Conservation (phyloP, 1,284 basidiomycete species). For the Tylopilus orsonianus region DNA sequence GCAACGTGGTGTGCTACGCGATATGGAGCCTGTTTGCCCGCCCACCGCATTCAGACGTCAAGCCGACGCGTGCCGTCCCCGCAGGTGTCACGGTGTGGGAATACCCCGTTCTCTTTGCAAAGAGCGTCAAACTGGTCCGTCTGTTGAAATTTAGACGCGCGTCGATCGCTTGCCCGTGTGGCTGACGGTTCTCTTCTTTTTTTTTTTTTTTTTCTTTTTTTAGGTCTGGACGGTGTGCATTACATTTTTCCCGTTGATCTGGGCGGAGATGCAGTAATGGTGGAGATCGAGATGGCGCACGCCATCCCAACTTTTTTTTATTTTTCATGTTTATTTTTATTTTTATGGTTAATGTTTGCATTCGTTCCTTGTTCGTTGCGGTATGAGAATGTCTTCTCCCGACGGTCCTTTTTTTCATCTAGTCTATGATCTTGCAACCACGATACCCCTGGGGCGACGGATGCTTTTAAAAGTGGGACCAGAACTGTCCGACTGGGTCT, state of each 20-base stretch:
- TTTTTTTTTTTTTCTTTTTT: background rate
- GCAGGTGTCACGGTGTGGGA: conserved; percentile 39
- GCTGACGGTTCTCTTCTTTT: conserved; percentile 12
- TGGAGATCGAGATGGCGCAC: too few species aligned
- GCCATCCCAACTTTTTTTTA: too few species aligned
- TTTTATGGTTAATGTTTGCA: too few species aligned
- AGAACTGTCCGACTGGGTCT: too few species aligned
- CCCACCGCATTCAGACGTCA: conserved; percentile 36
- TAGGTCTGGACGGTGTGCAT: conserved; percentile 87
- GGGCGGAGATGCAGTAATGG: conserved; percentile 75
- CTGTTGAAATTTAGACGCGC: background rate
- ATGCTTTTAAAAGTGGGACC: too few species aligned
- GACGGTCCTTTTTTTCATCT: too few species aligned
- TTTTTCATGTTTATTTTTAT: too few species aligned
- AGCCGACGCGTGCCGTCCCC: conserved; percentile 27
- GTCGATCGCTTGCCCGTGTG: conserved; percentile 3
- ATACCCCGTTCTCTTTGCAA: conserved; percentile 45
- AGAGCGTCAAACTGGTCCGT: conserved; percentile 42
- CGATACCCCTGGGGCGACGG: too few species aligned
- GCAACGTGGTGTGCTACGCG: conserved; percentile 90
- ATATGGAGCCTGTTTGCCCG: conserved; percentile 85
- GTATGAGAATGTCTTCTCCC: too few species aligned
- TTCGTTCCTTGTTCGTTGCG: too few species aligned
- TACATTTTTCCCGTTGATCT: conserved; percentile 82
- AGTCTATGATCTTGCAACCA: too few species aligned